Percentiles rank a stretch among this genome's conserved stretches.
phyloP scores from a whole-genome alignment of 805 yeast genomes.

The Ogataea salicorniae region DNA sequence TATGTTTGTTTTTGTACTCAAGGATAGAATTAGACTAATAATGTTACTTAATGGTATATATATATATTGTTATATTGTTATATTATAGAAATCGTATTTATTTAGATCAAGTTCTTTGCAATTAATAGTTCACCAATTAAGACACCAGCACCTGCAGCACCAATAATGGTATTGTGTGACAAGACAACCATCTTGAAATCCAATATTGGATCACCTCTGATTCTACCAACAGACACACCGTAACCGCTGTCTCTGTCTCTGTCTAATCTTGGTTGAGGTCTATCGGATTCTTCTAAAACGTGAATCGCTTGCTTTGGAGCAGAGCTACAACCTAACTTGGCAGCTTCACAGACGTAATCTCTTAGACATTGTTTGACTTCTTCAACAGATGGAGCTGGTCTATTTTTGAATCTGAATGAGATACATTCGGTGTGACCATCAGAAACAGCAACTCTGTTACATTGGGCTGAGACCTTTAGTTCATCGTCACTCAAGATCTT shows the following conservation, averaged over 20 bases:
- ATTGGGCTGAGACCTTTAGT: slow-evolving; percentile 87
- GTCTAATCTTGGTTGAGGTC: slow-evolving; percentile 98
- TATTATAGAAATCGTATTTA: too few species aligned
- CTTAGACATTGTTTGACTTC: slow-evolving; percentile 65
- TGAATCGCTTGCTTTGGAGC: slow-evolving; percentile 93
- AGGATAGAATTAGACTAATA: too few species aligned
- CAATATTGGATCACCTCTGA: slow-evolving; percentile 88
- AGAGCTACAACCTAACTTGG: slow-evolving; percentile 72
- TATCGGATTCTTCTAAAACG: slow-evolving; percentile 81
- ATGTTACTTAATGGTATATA: too few species aligned
- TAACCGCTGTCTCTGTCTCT: slow-evolving; percentile 91
- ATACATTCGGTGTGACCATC: slow-evolving; percentile 98
- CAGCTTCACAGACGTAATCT: slow-evolving; percentile 81
- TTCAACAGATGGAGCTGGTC: slow-evolving; percentile 82
- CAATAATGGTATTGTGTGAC: slow-evolving; percentile 94
- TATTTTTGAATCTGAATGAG: slow-evolving; percentile 72
- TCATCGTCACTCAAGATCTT: slow-evolving; percentile 59
- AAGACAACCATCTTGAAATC: slow-evolving; percentile 96
- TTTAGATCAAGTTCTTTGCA: slow-evolving; percentile 68
- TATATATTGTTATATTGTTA: too few species aligned
- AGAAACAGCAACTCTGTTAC: slow-evolving; percentile 94
- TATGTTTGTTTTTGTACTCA: too few species aligned
- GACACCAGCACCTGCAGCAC: slow-evolving; percentile 98
- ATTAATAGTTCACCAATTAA: slow-evolving; percentile 87
- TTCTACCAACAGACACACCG: slow-evolving; percentile 92